Evolutionary conservation across 495 filamentous ascomycete genomes (phyloP).

Genomic region (Xylaria sp.): DNA sequence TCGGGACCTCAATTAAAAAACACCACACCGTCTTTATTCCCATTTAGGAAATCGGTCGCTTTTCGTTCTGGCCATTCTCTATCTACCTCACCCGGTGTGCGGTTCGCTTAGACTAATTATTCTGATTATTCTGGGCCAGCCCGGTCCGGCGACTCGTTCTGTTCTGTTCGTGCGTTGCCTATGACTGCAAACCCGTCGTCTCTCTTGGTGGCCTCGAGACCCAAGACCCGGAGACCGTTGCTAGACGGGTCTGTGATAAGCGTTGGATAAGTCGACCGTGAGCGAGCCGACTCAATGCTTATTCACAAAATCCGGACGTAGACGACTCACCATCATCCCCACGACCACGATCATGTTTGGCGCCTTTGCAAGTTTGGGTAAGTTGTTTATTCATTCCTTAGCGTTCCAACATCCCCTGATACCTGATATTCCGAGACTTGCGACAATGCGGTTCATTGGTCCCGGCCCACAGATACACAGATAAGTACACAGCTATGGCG

Average conservation of each 20-base stretch:
- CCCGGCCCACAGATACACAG: slow-evolving; percentile 20
- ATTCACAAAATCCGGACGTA: slow-evolving; percentile 8
- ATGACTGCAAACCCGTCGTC: neutral
- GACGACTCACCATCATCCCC: slow-evolving; percentile 7
- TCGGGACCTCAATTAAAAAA: slow-evolving; percentile 18
- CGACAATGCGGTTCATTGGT: slow-evolving; percentile 4
- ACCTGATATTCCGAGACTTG: neutral
- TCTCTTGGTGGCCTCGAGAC: slow-evolving; percentile 1
- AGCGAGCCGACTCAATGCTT: neutral
- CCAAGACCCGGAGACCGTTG: neutral
- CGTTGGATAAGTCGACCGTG: neutral
- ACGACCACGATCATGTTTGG: slow-evolving; percentile 40
- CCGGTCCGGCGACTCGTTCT: neutral
- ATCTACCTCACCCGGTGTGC: neutral
- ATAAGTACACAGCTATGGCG: slow-evolving; percentile 12
- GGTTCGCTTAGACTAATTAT: neutral
- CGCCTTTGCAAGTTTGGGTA: slow-evolving; percentile 44
- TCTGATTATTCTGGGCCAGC: neutral
- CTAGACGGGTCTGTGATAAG: slow-evolving; percentile 14
- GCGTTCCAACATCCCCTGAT: neutral
- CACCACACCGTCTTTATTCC: slow-evolving; percentile 6
- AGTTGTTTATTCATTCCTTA: slow-evolving; percentile 30
- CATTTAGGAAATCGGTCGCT: slow-evolving; percentile 21
- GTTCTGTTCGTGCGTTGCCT: neutral
- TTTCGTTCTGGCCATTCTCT: neutral